Percentiles rank a stretch among this genome's conserved stretches.
Conservation (phyloP, 768 basidiomycete species). For the Podaxis pistillaris region DNA sequence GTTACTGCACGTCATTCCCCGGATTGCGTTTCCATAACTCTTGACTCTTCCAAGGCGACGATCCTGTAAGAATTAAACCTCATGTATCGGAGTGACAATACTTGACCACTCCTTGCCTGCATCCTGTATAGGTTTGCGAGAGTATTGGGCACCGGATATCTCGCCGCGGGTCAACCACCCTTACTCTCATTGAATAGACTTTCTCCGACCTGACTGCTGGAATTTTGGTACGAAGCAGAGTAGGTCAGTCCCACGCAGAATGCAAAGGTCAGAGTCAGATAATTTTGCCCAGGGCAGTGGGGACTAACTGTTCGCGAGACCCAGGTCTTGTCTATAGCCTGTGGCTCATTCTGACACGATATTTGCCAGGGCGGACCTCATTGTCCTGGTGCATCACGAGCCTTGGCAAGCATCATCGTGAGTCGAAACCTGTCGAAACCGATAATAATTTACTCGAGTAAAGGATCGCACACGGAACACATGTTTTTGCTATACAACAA, state of each 20-base stretch:
- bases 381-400: not conserved
- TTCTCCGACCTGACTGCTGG: slow-evolving; percentile 1
- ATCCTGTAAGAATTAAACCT: not conserved
- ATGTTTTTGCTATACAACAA: not conserved
- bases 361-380: not conserved
- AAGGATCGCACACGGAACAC: not conserved
- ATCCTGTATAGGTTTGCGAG: not conserved
- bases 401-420: not conserved
- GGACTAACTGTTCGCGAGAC: no score
- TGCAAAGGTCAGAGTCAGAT: not conserved
- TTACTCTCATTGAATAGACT: not conserved
- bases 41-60: not conserved
- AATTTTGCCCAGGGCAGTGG: not conserved
- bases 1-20: not conserved
- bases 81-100: not conserved
- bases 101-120: not conserved
- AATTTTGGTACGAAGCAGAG: not conserved
- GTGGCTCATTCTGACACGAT: no score
- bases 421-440: not conserved
- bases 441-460: not conserved
- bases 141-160: not conserved
- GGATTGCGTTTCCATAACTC: not conserved
- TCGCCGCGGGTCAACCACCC: not conserved
- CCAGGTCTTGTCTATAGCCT: no score
- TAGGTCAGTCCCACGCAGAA: not conserved